These are phyloP conservation scores for Agapanthus africanus DNA, from an alignment of 106 monocot genomes.

Conservation along the genomic window DNA sequence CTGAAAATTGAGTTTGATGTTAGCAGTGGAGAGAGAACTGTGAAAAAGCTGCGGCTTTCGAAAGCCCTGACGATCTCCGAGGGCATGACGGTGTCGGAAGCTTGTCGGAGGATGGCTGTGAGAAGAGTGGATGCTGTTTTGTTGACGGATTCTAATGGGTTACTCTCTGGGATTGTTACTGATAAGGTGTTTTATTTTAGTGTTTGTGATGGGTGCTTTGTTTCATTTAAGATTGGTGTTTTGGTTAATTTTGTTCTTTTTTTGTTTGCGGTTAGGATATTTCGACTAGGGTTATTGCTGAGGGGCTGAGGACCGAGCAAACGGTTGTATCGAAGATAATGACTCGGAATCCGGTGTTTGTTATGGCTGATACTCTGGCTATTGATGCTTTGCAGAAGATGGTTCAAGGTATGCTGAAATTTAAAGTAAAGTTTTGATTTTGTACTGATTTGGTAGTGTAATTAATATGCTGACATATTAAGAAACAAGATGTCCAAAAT, in stretches of 20 bases:
- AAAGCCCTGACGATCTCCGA: conserved; percentile 90
- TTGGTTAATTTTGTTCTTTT: not conserved
- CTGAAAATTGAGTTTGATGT: no score
- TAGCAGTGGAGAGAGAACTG: conserved; percentile 73
- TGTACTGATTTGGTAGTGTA: no score
- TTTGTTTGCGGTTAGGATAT: conserved; percentile 56
- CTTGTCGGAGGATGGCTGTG: conserved; percentile 82
- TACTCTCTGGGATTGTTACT: conserved; percentile 90
- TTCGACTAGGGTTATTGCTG: conserved; percentile 79
- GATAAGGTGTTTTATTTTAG: conserved; percentile 52
- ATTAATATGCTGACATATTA: no score
- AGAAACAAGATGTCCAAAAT: no score
- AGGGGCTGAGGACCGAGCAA: conserved; percentile 77
- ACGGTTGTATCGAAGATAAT: conserved; percentile 83
- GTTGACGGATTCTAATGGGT: conserved; percentile 72
- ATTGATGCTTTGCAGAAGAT: conserved; percentile 96
- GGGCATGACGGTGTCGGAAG: conserved; percentile 72
- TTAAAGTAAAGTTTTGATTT: no score
- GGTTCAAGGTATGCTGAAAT: conserved; percentile 83
- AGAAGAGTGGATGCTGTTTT: conserved; percentile 74
- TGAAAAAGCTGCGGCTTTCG: conserved; percentile 81
- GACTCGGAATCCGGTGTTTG: conserved; percentile 85
- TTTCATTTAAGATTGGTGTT: not conserved
- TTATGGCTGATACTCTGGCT: conserved; percentile 65
- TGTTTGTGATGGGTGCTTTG: not conserved